A percentile compares a stretch with the other conserved stretches of the same genome.
Conservation (phyloP, 768 basidiomycete species). For the Boletus pseudopeckii region DNA sequence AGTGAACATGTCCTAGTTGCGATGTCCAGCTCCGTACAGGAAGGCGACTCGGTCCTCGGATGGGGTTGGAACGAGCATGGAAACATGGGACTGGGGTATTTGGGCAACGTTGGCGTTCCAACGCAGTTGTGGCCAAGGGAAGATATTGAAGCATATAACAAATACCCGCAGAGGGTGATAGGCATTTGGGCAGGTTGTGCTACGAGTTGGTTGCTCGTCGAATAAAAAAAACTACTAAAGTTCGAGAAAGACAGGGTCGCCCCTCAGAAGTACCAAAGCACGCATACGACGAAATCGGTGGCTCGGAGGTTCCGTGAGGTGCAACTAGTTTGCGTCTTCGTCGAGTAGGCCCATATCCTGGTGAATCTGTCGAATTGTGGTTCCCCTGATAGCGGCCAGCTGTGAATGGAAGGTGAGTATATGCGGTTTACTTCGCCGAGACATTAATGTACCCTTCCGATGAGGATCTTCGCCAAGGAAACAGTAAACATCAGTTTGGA, state of each 20-base stretch:
- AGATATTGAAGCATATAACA: constrained; percentile 1
- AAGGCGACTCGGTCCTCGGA: constrained; percentile 53
- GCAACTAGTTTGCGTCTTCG: constrained; percentile 44
- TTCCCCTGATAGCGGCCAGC: constrained; percentile 70
- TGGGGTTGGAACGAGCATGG: constrained; percentile 99
- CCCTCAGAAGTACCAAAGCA: background rate
- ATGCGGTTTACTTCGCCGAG: background rate
- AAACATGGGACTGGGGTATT: constrained; percentile 72
- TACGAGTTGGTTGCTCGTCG: constrained; percentile 32
- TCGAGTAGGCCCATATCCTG: constrained; percentile 62
- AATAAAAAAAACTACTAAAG: constrained; percentile 14
- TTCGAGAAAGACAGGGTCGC: background rate
- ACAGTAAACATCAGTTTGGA: background rate
- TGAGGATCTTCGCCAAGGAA: constrained; percentile 53
- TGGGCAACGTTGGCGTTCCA: constrained; percentile 50
- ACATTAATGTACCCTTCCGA: constrained; percentile 65
- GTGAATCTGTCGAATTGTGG: constrained; percentile 72
- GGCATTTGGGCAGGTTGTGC: constrained; percentile 31
- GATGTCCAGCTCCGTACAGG: constrained; percentile 17
- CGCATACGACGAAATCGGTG: background rate
- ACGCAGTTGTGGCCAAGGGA: constrained; percentile 50
- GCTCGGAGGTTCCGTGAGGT: background rate
- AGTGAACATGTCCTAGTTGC: constrained; percentile 78
- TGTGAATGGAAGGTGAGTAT: constrained; percentile 30
- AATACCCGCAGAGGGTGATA: constrained; percentile 15